Evolutionary conservation across 345 rosid genomes (phyloP).

Genomic region (Eucalyptus victrix): DNA sequence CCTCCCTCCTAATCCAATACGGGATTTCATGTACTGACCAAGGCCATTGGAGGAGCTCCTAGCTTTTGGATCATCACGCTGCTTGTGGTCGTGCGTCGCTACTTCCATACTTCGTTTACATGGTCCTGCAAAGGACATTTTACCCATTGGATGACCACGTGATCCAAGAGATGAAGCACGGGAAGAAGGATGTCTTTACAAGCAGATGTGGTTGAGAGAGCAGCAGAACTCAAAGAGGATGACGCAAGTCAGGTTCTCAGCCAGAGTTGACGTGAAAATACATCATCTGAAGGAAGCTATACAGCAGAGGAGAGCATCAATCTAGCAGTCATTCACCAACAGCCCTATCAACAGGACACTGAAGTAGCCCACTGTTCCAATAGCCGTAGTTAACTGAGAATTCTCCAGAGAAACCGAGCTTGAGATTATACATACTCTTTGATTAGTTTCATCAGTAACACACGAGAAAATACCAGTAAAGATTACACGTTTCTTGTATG

Average conservation of each 20-base stretch:
- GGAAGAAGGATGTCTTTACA: conserved; percentile 22
- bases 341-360: not conserved
- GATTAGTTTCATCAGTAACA: not conserved
- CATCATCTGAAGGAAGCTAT: not conserved
- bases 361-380: not conserved
- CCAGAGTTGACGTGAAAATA: conserved; percentile 47
- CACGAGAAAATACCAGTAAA: not conserved
- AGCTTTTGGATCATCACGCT: conserved; percentile 34
- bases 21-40: conserved; percentile 25
- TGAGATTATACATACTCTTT: not conserved
- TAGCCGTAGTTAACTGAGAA: not conserved
- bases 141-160: conserved; percentile 63
- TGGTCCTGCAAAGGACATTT: conserved; percentile 23
- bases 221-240: conserved; percentile 25
- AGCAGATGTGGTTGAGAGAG: conserved; percentile 52
- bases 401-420: not conserved
- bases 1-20: conserved; percentile 22
- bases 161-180: conserved; percentile 59
- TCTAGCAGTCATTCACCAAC: not conserved
- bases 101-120: conserved; percentile 36
- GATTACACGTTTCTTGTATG: not conserved
- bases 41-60: conserved; percentile 33
- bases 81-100: conserved; percentile 24
- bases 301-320: not conserved
- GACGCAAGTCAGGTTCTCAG: conserved; percentile 50